Evolutionary conservation across 1,284 basidiomycete genomes (phyloP).

Genomic region (Ceratobasidium sp.): DNA sequence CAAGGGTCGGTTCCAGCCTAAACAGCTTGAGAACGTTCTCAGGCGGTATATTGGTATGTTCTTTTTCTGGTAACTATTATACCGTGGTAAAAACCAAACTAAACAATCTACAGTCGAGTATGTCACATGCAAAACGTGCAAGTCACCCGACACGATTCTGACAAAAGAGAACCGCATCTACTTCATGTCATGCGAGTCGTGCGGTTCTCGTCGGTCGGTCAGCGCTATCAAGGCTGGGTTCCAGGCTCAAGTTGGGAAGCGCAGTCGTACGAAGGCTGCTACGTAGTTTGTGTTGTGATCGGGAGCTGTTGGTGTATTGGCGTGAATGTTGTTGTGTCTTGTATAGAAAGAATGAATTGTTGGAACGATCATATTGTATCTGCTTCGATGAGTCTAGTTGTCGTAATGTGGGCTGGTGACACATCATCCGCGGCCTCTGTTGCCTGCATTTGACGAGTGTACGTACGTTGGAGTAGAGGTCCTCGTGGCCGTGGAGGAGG

Average conservation of each 20-base stretch:
- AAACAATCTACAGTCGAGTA: constrained; percentile 92
- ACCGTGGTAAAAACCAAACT: too few relatives aligned
- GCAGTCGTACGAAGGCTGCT: constrained; percentile 52
- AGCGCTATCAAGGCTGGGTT: constrained; percentile 98
- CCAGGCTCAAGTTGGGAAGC: constrained; percentile 92
- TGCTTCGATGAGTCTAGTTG: too few relatives aligned
- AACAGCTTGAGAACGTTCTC: constrained; percentile 98
- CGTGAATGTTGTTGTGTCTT: background rate
- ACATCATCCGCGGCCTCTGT: constrained; percentile 2
- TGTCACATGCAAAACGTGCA: constrained; percentile 99
- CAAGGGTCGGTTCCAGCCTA: constrained; percentile 98
- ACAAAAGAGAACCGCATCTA: constrained; percentile 99
- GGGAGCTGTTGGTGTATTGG: too few relatives aligned
- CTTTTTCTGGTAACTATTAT: background rate
- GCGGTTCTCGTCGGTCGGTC: constrained; percentile 92
- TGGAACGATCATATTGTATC: background rate
- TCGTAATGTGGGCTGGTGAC: background rate
- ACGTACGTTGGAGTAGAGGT: background rate
- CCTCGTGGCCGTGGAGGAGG: constrained; percentile 3
- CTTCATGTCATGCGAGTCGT: constrained; percentile 98
- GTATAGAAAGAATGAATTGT: constrained; percentile 9
- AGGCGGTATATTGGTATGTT: constrained; percentile 92
- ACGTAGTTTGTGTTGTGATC: constrained; percentile 4
- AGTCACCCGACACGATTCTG: constrained; percentile 96
- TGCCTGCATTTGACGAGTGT: too few relatives aligned